These are phyloP conservation scores for Citrullus amarus DNA, from an alignment of 306 rosid genomes.

Conservation along the genomic window DNA sequence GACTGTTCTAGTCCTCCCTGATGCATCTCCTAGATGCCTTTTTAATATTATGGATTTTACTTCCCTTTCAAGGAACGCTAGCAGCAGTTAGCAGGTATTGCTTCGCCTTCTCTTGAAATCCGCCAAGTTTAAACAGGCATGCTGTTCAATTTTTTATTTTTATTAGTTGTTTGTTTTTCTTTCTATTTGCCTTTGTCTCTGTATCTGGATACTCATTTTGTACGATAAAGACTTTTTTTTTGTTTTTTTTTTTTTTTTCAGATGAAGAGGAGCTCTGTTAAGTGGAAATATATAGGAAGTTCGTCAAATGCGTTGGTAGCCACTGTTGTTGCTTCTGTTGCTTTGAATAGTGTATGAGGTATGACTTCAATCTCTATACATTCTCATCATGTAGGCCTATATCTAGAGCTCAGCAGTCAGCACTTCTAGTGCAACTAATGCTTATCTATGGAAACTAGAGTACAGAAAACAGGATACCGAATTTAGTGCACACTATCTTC, in stretches of 20 bases:
- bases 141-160: not conserved
- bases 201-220: not conserved
- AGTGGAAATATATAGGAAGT: conserved; percentile 88
- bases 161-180: not conserved
- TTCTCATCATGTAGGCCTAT: not conserved
- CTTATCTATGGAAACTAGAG: not conserved
- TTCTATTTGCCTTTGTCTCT: not conserved
- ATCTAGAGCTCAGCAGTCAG: not conserved
- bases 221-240: not conserved
- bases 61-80: conserved; percentile 78
- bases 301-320: conserved; percentile 85
- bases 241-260: conserved; percentile 18
- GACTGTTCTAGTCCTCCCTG: conserved; percentile 88
- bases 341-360: conserved; percentile 93
- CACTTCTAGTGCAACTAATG: not conserved
- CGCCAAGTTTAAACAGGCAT: not conserved
- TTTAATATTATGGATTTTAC: conserved; percentile 90
- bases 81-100: conserved; percentile 88
- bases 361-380: conserved; percentile 2
- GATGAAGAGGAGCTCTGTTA: conserved; percentile 91
- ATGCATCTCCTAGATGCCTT: conserved; percentile 91
- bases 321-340: conserved; percentile 68
- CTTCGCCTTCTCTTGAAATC: not conserved
- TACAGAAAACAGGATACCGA: not conserved
- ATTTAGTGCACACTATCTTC: not conserved